phyloP scores from a whole-genome alignment of 345 rosid species.

The Aquilaria yunnanensis region DNA sequence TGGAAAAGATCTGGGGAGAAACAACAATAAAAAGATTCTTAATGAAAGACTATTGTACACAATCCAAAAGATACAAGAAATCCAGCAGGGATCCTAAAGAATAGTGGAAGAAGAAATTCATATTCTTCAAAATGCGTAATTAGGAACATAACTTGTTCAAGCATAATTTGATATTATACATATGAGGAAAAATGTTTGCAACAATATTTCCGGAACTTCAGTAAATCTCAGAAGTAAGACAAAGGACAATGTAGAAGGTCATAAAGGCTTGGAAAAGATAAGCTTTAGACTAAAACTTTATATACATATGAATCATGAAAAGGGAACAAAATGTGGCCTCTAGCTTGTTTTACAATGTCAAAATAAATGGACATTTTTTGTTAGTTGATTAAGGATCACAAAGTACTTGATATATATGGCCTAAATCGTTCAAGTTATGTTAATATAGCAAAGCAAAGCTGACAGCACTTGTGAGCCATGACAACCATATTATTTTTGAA shows the following conservation, averaged over 20 bases:
- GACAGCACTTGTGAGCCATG: neutral
- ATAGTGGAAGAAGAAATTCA: neutral
- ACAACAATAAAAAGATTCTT: no score
- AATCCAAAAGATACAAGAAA: no score
- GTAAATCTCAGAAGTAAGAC: neutral
- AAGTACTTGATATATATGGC: neutral
- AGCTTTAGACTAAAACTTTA: neutral
- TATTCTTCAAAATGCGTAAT: neutral
- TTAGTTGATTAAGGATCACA: neutral
- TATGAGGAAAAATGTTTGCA: neutral
- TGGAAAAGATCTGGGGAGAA: no score
- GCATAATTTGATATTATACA: neutral
- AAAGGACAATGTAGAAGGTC: neutral
- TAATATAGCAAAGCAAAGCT: neutral
- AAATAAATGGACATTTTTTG: neutral
- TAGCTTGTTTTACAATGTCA: neutral
- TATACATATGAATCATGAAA: neutral
- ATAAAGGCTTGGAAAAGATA: neutral
- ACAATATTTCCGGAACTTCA: neutral
- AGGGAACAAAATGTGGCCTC: neutral
- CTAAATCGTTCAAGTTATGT: neutral
- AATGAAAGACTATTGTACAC: no score
- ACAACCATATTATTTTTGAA: neutral
- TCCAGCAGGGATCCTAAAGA: no score
- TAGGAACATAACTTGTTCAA: neutral